phyloP scores from a whole-genome alignment of 2,329 filamentous ascomycete species.

The Xenoacremonium recifei region DNA sequence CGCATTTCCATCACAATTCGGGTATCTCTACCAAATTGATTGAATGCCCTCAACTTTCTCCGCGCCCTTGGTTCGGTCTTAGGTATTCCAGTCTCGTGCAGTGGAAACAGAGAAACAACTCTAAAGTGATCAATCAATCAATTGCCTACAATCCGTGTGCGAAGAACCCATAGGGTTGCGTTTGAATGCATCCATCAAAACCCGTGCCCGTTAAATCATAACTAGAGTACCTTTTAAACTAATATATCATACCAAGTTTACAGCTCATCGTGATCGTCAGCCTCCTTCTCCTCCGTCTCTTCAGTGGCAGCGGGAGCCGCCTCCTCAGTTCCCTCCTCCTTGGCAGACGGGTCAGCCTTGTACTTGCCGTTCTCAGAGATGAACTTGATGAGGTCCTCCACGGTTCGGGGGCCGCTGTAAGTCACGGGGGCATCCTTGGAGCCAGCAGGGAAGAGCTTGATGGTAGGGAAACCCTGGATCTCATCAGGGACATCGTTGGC shows the following conservation, averaged over 20 bases:
- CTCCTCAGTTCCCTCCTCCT: slow-evolving; percentile 56
- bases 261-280: slow-evolving; percentile 71
- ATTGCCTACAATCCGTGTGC: slow-evolving; percentile 20
- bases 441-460: slow-evolving; percentile 95
- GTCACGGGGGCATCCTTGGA: slow-evolving; percentile 81
- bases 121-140: slow-evolving; percentile 15
- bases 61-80: too few species aligned
- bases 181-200: slow-evolving; percentile 26
- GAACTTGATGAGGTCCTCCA: slow-evolving; percentile 90
- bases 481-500: slow-evolving; percentile 95
- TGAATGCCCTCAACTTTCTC: too few species aligned
- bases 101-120: background rate
- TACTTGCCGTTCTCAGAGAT: slow-evolving; percentile 94
- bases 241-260: slow-evolving; percentile 47
- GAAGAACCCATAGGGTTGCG: slow-evolving; percentile 25
- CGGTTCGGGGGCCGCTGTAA: slow-evolving; percentile 82
- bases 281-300: slow-evolving; percentile 44
- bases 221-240: slow-evolving; percentile 28
- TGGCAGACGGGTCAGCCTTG: slow-evolving; percentile 65
- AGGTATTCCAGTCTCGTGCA: too few species aligned
- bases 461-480: slow-evolving; percentile 96
- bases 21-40: too few species aligned
- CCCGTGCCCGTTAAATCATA: slow-evolving; percentile 34
- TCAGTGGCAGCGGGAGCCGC: slow-evolving; percentile 53
- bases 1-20: too few species aligned